Base-by-base conservation (phyloP, 371 early-diverging fungal species). In the Zychaea mexicana region DNA sequence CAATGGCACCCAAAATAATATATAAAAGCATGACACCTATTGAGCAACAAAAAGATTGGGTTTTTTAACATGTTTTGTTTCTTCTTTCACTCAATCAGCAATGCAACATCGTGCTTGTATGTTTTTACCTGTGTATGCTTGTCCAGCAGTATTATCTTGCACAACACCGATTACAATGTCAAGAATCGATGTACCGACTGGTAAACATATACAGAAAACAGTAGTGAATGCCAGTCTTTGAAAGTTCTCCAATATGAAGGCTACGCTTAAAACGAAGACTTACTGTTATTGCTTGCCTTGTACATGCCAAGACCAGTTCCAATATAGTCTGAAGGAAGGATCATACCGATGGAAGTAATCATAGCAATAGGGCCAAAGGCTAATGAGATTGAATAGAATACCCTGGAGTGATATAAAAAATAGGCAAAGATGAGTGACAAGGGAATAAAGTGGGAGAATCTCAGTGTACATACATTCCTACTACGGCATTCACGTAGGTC, bases 221-320 rank as follows among this genome's bases (percentile, higher is more conserved):
- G 2, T 7, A 39, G n/a, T 4, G 13, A 5, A 42, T 42, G n/a
- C n/a, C n/a, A n/a, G n/a, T n/a, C n/a, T n/a, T n/a, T n/a, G n/a
- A n/a, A n/a, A 36, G 38, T 36, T 36, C 15, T 36, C 38, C 38
- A n/a, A n/a, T n/a, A n/a, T n/a, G n/a, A n/a, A n/a, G n/a, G n/a
- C n/a, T n/a, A n/a, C n/a, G n/a, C n/a, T n/a, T n/a, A 49, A 49
- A 49, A 49, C 5, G 26, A 12, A 28, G 13, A 58, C 59, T 58
- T 58, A 58, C 59, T 65, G 53, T 82, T 85, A 49, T 77, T 79
- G 17, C 73, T 69, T 42, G 70, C 58, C 69, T 83, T 83, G 66
- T 82, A 79, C 27, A 85, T 61, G 49, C 85, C 84, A 19, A 85
- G 62, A 60, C 82, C 84, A 28, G 85, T 83, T 58, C 85, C 85